phyloP scores from a whole-genome alignment of 495 filamentous ascomycete genomes.

The Xylaria curta region DNA sequence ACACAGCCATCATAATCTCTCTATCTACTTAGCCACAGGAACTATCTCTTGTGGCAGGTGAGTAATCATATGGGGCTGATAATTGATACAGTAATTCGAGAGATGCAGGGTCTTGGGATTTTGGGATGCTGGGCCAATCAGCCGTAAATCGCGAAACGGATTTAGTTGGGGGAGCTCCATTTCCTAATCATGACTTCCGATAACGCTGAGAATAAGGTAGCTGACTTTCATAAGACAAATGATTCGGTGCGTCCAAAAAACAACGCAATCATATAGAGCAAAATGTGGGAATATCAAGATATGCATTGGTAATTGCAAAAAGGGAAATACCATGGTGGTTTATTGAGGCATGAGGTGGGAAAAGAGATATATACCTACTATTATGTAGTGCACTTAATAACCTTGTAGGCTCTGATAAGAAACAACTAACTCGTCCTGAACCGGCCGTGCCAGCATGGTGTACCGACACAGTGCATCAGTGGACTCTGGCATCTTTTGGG shows the following conservation, averaged over 20 bases:
- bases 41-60: not conserved
- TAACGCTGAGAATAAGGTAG: conserved; percentile 8
- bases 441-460: not conserved
- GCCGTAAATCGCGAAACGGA: conserved; percentile 38
- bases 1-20: not conserved
- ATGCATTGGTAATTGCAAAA: not conserved
- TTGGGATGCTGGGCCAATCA: conserved; percentile 34
- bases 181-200: conserved; percentile 30
- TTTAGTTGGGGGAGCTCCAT: conserved; percentile 42
- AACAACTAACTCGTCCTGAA: not conserved
- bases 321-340: not conserved
- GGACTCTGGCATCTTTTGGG: conserved; percentile 25
- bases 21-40: conserved; percentile 1
- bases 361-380: too few relatives aligned
- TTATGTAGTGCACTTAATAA: not conserved
- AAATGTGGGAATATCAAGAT: not conserved
- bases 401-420: not conserved
- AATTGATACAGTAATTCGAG: not conserved
- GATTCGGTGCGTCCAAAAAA: not conserved
- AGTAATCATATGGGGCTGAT: not conserved
- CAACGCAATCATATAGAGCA: not conserved
- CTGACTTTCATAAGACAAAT: not conserved
- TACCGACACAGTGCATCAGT: not conserved
- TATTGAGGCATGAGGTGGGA: not conserved
- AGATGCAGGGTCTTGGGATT: conserved; percentile 4